Evolutionary conservation across 257 asterid genomes (phyloP), one percentile per base, ranked within the genome.

Genomic region (Lithospermum erythrorhizon): DNA sequence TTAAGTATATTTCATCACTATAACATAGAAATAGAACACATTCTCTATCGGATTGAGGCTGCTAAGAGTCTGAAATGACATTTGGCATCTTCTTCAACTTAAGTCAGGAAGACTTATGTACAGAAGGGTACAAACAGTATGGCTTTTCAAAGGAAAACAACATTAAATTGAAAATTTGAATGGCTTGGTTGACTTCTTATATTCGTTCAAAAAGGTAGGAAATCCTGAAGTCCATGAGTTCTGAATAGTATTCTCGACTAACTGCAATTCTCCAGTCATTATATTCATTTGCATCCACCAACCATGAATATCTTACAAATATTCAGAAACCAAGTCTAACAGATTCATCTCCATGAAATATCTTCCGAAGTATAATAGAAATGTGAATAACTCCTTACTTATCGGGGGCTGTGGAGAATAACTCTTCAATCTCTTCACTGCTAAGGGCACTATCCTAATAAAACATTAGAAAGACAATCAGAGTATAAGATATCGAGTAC

Each of bases 361-460:
- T 35, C 11, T 35, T 35, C 15, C 5, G 13, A 41, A 41, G 49
- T 41, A 14, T 41, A 11, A 11, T 41, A 41, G 22, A 21, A 55
- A 19, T 37, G 37, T 29, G 62, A 57, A 65, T 65, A 59, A 69
- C 51, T 64, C n/a, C 48, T 79, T 91, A 93, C 99, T 83, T 89
- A 65, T 93, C 99, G 20, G 99, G 97, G 16, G 97, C 94, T 9
- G 96, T 85, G 55, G 96, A 93, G 74, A 89, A 93, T 70, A 93
- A 73, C 75, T 93, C 96, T n/a, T 93, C 99, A 63, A 93, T 80
- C 78, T 93, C 99, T 48, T 77, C 77, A 61, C 80, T 54, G 62
- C 88, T 85, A 68, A 93, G 97, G 49, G 90, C 82, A 66, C 91
- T 95, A 79, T 89, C 97, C 97, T 93, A 70, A 71, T 71, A 55